phyloP scores from a whole-genome alignment of 202 grass and related monocot species.

The Digitaria exilis region DNA sequence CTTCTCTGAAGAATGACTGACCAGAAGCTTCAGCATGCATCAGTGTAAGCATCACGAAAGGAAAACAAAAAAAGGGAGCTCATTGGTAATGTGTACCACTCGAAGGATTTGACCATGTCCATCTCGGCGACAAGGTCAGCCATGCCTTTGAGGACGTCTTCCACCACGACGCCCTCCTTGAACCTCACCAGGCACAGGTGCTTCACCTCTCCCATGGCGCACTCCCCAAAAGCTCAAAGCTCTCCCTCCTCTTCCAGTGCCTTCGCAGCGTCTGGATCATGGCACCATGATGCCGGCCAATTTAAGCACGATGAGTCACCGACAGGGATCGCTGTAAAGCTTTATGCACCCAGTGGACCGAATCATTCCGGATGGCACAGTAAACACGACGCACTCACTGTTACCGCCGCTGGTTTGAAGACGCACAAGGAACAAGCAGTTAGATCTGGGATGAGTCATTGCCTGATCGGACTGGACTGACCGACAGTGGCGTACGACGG shows the following conservation, averaged over 20 bases:
- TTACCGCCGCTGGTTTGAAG: neutral
- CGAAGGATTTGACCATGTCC: constrained; percentile 62
- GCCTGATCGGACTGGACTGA: constrained; percentile 23
- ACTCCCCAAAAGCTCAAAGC: constrained; percentile 1
- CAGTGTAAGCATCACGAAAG: too few species aligned
- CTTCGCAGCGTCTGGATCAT: constrained; percentile 9
- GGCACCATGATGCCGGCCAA: constrained; percentile 11
- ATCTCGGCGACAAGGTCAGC: constrained; percentile 45
- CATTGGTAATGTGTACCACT: constrained; percentile 55
- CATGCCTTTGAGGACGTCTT: constrained; percentile 49
- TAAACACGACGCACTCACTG: neutral
- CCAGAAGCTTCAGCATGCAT: too few species aligned
- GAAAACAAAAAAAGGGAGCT: neutral
- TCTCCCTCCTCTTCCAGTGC: neutral
- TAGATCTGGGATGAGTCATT: constrained; percentile 29
- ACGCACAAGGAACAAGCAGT: neutral
- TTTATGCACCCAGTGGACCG: neutral
- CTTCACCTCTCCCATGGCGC: constrained; percentile 58
- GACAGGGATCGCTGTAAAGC: constrained; percentile 20
- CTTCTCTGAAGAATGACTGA: neutral
- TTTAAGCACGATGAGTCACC: constrained; percentile 7
- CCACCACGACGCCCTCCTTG: constrained; percentile 58
- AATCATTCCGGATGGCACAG: constrained; percentile 38
- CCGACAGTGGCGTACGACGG: neutral
- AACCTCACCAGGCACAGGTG: constrained; percentile 65